Base-by-base conservation (phyloP, 2,329 filamentous ascomycete species). In the Thermoascus crustaceus region DNA sequence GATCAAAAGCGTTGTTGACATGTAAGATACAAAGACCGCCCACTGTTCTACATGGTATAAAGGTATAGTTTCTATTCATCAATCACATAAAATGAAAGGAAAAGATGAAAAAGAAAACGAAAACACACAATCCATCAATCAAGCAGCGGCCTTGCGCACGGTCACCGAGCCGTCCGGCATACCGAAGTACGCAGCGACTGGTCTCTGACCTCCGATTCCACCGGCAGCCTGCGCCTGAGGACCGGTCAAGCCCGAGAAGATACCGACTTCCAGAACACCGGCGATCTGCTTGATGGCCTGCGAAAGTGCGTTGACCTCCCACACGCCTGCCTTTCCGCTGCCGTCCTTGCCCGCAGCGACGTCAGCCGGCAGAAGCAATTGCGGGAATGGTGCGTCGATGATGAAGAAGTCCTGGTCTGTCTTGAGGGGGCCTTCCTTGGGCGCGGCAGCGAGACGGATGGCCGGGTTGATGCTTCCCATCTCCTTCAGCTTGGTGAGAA, bases 131-230 rank as follows among this genome's bases (percentile, higher is more conserved):
- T 17, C 17, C 31, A n/a, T n/a, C 11, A 22, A 19, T 49, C 37
- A 54, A 19, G 34, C 35, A 31, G 39, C 20, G n/a, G 67, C 67
- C 41, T 55, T 60, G 44, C 69, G 56, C 31, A 80, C 67, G 50
- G 79, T 65, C 9, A 84, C 80, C 7, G 68, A 70, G 3, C 84
- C 84, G 53, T 85, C 83, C 29, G 82, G 75, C 77, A 91, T 84
- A 22, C 91, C 91, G 63, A 96, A 98, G 66, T 96, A 98, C 16
- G 86, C 88, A 18, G 87, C 87, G 8, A 95, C 74, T 0, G 91
- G 91, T 66, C 89, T 94, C 66, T 95, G 86, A 1, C 85, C 87
- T 31, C 83, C 81, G 31, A 77, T 64, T 35, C 72, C 68, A 45
- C 77, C 71, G 39, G 72, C 68, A 36, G 72, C 67, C 26, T 73